phyloP scores from a whole-genome alignment of 257 asterid species.

The Penstemon newberryi region DNA sequence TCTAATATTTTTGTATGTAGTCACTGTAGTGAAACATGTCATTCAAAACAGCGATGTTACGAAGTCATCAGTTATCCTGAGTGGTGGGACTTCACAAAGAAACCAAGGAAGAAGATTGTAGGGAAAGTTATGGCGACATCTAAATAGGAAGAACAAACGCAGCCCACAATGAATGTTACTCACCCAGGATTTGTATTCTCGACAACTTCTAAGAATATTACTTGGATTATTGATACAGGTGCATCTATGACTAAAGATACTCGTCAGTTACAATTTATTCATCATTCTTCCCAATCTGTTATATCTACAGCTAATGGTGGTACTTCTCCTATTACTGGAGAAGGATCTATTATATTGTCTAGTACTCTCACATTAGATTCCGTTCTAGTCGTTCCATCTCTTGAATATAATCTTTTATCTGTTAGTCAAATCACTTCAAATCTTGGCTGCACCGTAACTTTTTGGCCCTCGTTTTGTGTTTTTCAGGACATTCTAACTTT shows the following conservation, averaged over 20 bases:
- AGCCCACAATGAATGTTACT: neutral
- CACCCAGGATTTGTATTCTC: no score
- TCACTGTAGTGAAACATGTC: conserved; percentile 8
- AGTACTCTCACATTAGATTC: neutral
- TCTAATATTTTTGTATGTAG: neutral
- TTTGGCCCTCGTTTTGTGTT: conserved; percentile 27
- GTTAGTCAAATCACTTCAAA: conserved; percentile 3
- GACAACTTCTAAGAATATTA: no score
- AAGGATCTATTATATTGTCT: no score
- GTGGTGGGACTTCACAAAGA: conserved; percentile 20
- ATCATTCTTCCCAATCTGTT: no score
- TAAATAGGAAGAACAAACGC: neutral
- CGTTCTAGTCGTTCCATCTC: conserved; percentile 14
- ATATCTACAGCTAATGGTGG: no score
- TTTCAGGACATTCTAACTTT: conserved; percentile 25
- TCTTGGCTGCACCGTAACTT: conserved; percentile 12
- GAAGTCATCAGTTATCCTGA: conserved; percentile 20
- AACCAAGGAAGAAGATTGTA: conserved; percentile 10
- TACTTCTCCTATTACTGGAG: no score
- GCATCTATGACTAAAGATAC: no score
- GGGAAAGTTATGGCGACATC: neutral
- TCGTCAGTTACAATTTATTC: no score
- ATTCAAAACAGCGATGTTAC: neutral
- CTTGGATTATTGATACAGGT: no score
- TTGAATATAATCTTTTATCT: conserved; percentile 17